These are phyloP conservation scores for Xenoacremonium recifei DNA, from an alignment of 2,329 filamentous ascomycete species.

Conservation along the genomic window DNA sequence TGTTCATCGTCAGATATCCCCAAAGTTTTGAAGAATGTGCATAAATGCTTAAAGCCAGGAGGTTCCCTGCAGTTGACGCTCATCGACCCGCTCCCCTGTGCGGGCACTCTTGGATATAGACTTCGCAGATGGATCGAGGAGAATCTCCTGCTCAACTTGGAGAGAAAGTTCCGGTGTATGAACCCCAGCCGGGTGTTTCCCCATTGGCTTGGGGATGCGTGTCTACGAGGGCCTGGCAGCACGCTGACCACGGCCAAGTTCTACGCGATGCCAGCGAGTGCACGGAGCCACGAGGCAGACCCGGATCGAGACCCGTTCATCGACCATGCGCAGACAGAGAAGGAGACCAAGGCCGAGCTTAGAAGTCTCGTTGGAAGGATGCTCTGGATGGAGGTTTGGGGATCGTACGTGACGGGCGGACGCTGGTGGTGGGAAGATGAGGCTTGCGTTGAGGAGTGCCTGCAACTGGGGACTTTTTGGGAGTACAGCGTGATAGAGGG, in stretches of 20 bases:
- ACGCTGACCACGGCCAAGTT: slow-evolving; percentile 49
- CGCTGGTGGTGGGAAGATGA: slow-evolving; percentile 64
- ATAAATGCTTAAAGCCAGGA: slow-evolving; percentile 52
- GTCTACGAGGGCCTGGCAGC: slow-evolving; percentile 48
- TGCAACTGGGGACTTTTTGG: slow-evolving; percentile 54
- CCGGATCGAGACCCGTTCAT: slow-evolving; percentile 20
- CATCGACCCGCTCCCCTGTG: slow-evolving; percentile 60
- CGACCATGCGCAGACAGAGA: slow-evolving; percentile 20
- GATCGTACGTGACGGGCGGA: slow-evolving; percentile 45
- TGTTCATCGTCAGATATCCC: slow-evolving; percentile 58
- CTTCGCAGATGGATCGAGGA: slow-evolving; percentile 62
- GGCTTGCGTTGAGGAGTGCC: slow-evolving; percentile 54
- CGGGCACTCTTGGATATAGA: slow-evolving; percentile 53
- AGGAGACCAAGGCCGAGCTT: slow-evolving; percentile 44
- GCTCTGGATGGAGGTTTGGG: slow-evolving; percentile 63
- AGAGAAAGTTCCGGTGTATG: slow-evolving; percentile 56
- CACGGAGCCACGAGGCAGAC: slow-evolving; percentile 17
- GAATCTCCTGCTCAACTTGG: slow-evolving; percentile 58
- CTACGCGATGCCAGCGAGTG: slow-evolving; percentile 40
- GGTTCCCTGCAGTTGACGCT: slow-evolving; percentile 59
- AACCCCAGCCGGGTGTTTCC: slow-evolving; percentile 59
- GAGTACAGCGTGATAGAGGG: slow-evolving; percentile 58
- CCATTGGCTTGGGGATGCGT: slow-evolving; percentile 56
- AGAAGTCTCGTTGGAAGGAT: slow-evolving; percentile 53
- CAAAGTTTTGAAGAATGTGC: slow-evolving; percentile 53